Conservation (phyloP, 306 rosid species). For the Sechiopsis laciniata region DNA sequence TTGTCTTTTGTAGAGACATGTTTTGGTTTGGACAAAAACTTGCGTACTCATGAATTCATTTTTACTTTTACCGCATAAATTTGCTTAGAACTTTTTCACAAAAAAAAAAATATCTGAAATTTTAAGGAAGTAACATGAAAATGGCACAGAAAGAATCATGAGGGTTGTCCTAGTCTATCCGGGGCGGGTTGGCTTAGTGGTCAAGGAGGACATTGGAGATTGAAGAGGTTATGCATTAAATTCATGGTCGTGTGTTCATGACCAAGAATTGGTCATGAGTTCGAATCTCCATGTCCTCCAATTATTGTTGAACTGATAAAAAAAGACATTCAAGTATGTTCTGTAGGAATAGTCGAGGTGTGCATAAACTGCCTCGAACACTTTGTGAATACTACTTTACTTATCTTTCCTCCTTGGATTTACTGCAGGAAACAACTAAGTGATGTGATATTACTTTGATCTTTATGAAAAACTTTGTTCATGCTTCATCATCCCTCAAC, state of each 20-base stretch:
- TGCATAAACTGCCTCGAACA: too few relatives aligned
- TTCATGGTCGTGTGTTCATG: too few relatives aligned
- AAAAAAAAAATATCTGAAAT: neutral
- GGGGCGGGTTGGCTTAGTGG: too few relatives aligned
- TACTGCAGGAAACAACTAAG: slow-evolving; percentile 21
- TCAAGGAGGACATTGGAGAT: too few relatives aligned
- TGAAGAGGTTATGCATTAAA: too few relatives aligned
- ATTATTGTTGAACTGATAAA: too few relatives aligned
- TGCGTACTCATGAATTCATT: neutral
- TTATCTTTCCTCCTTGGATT: slow-evolving; percentile 19
- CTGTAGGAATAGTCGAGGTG: too few relatives aligned
- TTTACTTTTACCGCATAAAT: neutral
- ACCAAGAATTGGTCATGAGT: too few relatives aligned
- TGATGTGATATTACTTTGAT: neutral
- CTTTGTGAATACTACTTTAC: neutral
- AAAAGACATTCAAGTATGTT: too few relatives aligned
- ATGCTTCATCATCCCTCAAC: slow-evolving; percentile 17
- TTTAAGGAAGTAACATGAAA: neutral
- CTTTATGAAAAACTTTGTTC: slow-evolving; percentile 19
- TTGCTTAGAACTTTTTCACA: neutral
- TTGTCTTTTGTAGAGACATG: neutral
- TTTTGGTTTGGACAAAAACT: slow-evolving; percentile 13
- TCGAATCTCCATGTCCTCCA: too few relatives aligned
- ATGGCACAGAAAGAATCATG: too few relatives aligned
- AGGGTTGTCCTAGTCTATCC: too few relatives aligned